phyloP scores from a whole-genome alignment of 805 yeast species.

The Kregervanrija delftensis region DNA sequence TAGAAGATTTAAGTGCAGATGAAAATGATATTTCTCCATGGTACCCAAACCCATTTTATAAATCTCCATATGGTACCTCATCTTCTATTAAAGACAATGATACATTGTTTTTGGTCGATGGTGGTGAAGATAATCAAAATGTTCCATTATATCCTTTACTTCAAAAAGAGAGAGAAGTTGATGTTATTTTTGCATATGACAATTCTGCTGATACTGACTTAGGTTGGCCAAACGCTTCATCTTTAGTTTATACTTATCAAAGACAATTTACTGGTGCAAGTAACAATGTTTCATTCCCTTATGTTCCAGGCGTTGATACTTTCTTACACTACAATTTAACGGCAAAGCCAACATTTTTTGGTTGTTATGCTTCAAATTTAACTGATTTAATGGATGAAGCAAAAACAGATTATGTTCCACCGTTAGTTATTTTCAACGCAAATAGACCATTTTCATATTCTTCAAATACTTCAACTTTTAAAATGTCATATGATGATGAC shows the following conservation, averaged over 20 bases:
- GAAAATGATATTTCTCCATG: constrained; percentile 67
- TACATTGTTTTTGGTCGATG: constrained; percentile 58
- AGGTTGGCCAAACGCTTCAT: constrained; percentile 63
- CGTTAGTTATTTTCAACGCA: constrained; percentile 71
- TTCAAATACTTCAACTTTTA: constrained; percentile 69
- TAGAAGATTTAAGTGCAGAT: constrained; percentile 34
- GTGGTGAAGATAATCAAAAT: constrained; percentile 73
- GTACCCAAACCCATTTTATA: constrained; percentile 64
- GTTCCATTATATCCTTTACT: constrained; percentile 62
- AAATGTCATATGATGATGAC: constrained; percentile 51
- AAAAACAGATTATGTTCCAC: constrained; percentile 43
- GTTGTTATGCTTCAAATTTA: constrained; percentile 64
- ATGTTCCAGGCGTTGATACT: constrained; percentile 65
- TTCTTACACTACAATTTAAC: constrained; percentile 57
- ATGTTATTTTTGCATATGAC: constrained; percentile 59
- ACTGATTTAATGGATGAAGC: constrained; percentile 40
- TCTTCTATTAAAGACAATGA: constrained; percentile 33
- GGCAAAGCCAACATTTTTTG: constrained; percentile 71
- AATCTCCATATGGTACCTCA: constrained; percentile 32
- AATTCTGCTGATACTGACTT: constrained; percentile 57
- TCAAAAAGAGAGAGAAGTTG: constrained; percentile 54
- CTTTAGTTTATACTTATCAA: constrained; percentile 48
- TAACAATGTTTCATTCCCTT: constrained; percentile 63
- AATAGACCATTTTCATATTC: constrained; percentile 59
- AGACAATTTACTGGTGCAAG: constrained; percentile 52